Base-by-base conservation (phyloP, 805 yeast genomes). In the Cyberlindnera maritima region DNA sequence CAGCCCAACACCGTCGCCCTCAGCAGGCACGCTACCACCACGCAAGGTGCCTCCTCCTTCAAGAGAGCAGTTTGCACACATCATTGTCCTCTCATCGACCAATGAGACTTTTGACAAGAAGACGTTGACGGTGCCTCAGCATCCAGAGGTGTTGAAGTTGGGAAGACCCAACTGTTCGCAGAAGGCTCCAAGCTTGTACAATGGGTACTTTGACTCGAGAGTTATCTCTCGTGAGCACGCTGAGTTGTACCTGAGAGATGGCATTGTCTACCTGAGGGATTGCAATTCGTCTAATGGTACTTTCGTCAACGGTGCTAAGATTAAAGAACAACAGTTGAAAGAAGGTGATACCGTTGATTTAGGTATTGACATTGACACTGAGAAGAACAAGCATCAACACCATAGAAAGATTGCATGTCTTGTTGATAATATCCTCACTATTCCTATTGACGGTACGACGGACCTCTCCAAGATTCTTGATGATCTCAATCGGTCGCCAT, bases 141-240 rank as follows among this genome's bases (percentile, higher is more conserved):
- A 72, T 48, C 99, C 99, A 0, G 90, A 87, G 13, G 82, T 88
- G 3, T 68, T 91, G 43, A 88, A 88, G 61, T 72, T 94, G 20
- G 99, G 99, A 1, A 77, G 99, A 46, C 98, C 96, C 39, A 83
- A 87, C 15, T 86, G 70, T 47, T 57, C 87, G 3, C 71, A 72
- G 33, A 68, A 77, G 9, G 67, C 70, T 33, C 84, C 85, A 0
- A 68, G 72, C 25, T 68, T 87, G 2, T 83, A 86, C 32, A 95
- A 95, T 63, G 99, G 98, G 0, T 91, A 78, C 63, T 94, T 94
- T 61, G 98, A 94, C 67, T 88, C 97, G 11, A 73, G 98, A 25
- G 98, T 95, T 11, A 75, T 94, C 39, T 84, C 95, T 17, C 73
- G 99, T 54, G 94, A 88, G 60, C 99, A 94, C 67, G 99, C 99